These are phyloP conservation scores for Dalechampia spathulata DNA, from an alignment of 441 rosid genomes.

Conservation along the genomic window DNA sequence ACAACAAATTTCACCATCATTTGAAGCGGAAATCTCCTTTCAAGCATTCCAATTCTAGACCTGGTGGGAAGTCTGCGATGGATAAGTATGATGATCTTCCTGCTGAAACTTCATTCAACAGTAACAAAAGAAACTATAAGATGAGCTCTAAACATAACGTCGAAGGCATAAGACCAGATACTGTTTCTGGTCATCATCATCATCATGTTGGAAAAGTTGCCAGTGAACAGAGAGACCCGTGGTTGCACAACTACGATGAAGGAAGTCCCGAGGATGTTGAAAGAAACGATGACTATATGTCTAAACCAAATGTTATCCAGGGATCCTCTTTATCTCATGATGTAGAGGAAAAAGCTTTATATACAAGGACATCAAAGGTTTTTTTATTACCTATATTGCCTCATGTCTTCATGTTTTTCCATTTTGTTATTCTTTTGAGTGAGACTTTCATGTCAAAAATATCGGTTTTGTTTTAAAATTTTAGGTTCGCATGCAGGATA, in stretches of 20 bases:
- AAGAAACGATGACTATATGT: conserved; percentile 28
- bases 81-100: conserved; percentile 33
- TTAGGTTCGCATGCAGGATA: conserved; percentile 29
- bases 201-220: conserved; percentile 20
- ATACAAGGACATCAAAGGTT: conserved; percentile 39
- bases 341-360: conserved; percentile 34
- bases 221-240: conserved; percentile 24
- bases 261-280: conserved; percentile 25
- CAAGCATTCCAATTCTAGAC: conserved; percentile 26
- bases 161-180: conserved; percentile 41
- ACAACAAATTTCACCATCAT: conserved; percentile 32
- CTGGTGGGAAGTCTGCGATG: conserved; percentile 29
- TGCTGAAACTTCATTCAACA: conserved; percentile 30
- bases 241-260: conserved; percentile 26
- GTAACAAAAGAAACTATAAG: conserved; percentile 28
- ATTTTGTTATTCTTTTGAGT: background rate
- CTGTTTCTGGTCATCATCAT: conserved; percentile 26
- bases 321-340: conserved; percentile 32
- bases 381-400: background rate
- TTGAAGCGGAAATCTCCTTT: conserved; percentile 34
- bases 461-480: conserved; percentile 13
- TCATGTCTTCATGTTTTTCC: background rate
- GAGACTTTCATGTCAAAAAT: background rate
- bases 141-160: conserved; percentile 34
- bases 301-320: conserved; percentile 32